Conservation (phyloP, 176 grass and related monocot genomes). For the Guadua angustifolia region DNA sequence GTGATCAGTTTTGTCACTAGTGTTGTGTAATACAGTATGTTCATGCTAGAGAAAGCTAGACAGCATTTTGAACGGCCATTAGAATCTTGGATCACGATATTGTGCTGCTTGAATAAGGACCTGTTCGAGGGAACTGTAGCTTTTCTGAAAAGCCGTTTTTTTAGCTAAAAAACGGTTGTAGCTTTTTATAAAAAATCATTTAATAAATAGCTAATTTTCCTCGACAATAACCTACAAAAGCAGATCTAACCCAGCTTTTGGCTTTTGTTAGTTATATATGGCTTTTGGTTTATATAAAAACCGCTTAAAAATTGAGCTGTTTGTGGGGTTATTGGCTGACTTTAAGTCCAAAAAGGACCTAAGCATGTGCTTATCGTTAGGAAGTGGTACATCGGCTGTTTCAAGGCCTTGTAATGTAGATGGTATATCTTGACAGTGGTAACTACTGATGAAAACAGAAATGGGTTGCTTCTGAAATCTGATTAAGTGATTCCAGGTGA, state of each 20-base stretch:
- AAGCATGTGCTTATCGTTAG: background rate
- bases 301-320: too few species aligned
- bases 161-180: too few species aligned
- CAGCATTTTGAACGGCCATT: background rate
- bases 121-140: too few species aligned
- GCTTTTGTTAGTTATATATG: too few species aligned
- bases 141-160: too few species aligned
- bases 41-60: background rate
- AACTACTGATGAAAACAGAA: conserved; percentile 3
- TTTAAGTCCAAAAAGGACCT: too few species aligned
- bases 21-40: background rate
- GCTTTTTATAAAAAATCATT: too few species aligned
- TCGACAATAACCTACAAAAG: too few species aligned
- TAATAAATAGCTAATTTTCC: too few species aligned
- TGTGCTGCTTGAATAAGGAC: background rate
- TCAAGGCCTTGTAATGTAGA: background rate
- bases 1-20: background rate
- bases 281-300: too few species aligned
- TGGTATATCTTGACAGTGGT: background rate
- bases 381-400: background rate
- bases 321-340: too few species aligned
- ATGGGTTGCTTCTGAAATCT: background rate
- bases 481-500: background rate
- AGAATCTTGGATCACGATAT: background rate
- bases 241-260: too few species aligned